Evolutionary conservation across 148 eudicot genomes (phyloP).

Genomic region (Amaranthus cruentus): DNA sequence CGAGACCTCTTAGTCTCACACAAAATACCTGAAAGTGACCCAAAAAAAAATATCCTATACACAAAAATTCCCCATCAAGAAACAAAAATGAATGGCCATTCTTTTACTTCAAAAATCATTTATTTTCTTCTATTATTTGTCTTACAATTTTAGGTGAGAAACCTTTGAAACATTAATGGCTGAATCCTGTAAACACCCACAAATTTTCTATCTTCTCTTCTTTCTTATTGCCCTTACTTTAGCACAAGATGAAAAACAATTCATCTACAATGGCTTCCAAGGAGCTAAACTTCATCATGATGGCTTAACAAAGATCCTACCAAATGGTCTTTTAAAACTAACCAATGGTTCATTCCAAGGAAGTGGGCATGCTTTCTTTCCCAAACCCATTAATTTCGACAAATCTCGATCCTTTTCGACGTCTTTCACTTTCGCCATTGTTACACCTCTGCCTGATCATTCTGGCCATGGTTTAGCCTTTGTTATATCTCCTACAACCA

Average conservation of each 20-base stretch:
- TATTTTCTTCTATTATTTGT: too few relatives aligned
- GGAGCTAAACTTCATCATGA: slow-evolving; percentile 22
- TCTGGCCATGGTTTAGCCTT: slow-evolving; percentile 31
- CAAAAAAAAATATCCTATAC: too few relatives aligned
- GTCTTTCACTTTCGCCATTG: slow-evolving; percentile 19
- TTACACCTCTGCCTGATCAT: slow-evolving; percentile 20
- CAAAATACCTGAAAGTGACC: too few relatives aligned
- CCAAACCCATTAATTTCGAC: slow-evolving; percentile 19
- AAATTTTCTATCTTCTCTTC: neutral
- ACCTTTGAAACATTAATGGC: too few relatives aligned
- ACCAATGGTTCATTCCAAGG: slow-evolving; percentile 24
- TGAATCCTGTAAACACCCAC: too few relatives aligned
- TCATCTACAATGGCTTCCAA: slow-evolving; percentile 31
- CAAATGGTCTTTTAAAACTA: slow-evolving; percentile 23
- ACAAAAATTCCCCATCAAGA: too few relatives aligned
- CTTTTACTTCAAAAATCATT: too few relatives aligned
- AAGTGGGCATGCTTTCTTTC: slow-evolving; percentile 29
- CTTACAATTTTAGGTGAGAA: too few relatives aligned
- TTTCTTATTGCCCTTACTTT: slow-evolving; percentile 6
- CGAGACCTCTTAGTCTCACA: too few relatives aligned
- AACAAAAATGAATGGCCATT: too few relatives aligned
- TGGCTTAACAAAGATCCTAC: slow-evolving; percentile 20
- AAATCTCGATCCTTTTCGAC: slow-evolving; percentile 21
- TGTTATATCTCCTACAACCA: slow-evolving; percentile 24
- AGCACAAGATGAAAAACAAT: slow-evolving; percentile 22